phyloP scores from a whole-genome alignment of 108 stramenopile species.

The Pseudonitzschia delicatissima region DNA sequence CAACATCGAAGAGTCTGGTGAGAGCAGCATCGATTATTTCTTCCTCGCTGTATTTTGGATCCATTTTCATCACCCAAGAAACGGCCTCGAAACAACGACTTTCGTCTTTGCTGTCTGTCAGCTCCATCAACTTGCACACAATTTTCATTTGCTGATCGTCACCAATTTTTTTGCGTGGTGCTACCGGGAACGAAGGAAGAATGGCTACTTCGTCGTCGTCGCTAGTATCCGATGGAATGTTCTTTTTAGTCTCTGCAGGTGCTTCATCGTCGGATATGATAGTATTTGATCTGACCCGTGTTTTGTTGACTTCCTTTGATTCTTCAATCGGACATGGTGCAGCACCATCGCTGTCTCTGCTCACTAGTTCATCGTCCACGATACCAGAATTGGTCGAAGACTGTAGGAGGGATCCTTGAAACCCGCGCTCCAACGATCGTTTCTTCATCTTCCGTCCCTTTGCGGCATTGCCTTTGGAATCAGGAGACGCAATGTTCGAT shows the following conservation, averaged over 20 bases:
- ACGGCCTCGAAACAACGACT: constrained; percentile 23
- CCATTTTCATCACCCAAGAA: constrained; percentile 14
- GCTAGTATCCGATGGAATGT: not conserved
- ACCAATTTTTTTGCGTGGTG: not conserved
- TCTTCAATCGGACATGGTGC: not conserved
- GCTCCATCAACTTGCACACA: not conserved
- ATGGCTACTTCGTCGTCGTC: not conserved
- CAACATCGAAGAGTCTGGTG: too few relatives aligned
- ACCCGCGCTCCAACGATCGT: constrained; percentile 35
- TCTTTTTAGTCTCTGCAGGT: not conserved
- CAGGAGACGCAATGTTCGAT: constrained; percentile 7
- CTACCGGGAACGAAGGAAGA: not conserved
- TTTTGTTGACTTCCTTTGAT: not conserved
- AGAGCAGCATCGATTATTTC: constrained; percentile 9
- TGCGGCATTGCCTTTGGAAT: not conserved
- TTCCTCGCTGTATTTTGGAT: constrained; percentile 2
- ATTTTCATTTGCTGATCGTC: constrained; percentile 6
- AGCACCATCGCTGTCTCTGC: too few relatives aligned
- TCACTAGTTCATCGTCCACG: not conserved
- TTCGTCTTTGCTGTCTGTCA: constrained; percentile 8
- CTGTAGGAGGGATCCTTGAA: constrained; percentile 40
- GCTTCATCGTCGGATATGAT: constrained; percentile 26
- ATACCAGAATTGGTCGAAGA: constrained; percentile 13
- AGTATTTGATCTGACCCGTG: not conserved
- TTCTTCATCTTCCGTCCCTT: constrained; percentile 8